Evolutionary conservation across 345 rosid genomes (phyloP).

Genomic region (Ricinus communis): DNA sequence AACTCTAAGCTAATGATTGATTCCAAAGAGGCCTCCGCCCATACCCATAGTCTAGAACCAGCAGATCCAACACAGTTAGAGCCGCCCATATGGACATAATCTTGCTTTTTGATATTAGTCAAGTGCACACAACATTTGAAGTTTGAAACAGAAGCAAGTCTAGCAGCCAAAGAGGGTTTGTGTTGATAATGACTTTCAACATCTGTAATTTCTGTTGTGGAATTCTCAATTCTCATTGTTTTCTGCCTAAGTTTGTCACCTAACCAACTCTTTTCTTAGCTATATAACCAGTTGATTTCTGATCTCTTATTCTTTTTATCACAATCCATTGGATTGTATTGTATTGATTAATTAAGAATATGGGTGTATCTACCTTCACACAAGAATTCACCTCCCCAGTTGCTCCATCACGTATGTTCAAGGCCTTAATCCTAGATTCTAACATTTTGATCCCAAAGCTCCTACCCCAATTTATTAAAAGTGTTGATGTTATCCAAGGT

Average conservation of each 20-base stretch:
- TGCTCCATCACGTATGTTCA: slow-evolving; percentile 29
- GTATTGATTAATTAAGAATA: neutral
- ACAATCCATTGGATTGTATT: too few relatives aligned
- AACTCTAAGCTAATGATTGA: too few relatives aligned
- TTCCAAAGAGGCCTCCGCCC: too few relatives aligned
- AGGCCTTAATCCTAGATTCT: slow-evolving; percentile 34
- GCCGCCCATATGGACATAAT: neutral
- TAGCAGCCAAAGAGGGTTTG: neutral
- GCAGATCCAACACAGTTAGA: too few relatives aligned
- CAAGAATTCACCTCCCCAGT: slow-evolving; percentile 23
- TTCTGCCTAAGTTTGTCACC: neutral
- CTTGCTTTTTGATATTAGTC: too few relatives aligned
- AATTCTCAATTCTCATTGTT: neutral
- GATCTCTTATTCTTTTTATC: too few relatives aligned
- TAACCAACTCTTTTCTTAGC: too few relatives aligned
- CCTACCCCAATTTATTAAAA: slow-evolving; percentile 34
- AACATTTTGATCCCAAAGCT: slow-evolving; percentile 34
- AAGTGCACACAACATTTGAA: too few relatives aligned
- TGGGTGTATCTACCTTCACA: slow-evolving; percentile 27
- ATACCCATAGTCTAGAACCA: too few relatives aligned
- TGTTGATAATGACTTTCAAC: neutral
- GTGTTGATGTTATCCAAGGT: slow-evolving; percentile 30
- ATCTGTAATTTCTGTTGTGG: neutral
- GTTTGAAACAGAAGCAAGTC: neutral
- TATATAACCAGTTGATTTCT: too few relatives aligned